Evolutionary conservation across 805 yeast species (phyloP).

Genomic region (Nakazawaea ishiwadae): DNA sequence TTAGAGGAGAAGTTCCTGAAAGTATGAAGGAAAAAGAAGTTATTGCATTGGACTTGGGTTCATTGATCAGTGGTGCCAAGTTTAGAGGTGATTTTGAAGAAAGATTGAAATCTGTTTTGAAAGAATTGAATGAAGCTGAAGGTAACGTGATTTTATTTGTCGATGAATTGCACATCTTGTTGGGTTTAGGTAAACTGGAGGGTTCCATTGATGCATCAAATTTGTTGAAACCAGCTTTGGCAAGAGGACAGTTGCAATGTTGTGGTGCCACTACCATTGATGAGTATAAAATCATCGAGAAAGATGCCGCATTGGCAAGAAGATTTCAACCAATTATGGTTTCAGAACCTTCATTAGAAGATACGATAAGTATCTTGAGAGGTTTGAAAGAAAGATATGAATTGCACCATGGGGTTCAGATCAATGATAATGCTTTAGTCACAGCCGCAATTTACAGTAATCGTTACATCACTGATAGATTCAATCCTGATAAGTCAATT

Average conservation of each 20-base stretch:
- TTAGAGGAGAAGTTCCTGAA: conserved; percentile 91
- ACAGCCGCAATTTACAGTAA: conserved; percentile 89
- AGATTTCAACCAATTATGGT: conserved; percentile 86
- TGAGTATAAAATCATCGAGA: conserved; percentile 92
- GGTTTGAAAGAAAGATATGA: conserved; percentile 94
- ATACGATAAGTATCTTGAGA: conserved; percentile 85
- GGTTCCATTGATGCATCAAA: conserved; percentile 97
- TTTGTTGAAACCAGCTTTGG: conserved; percentile 86
- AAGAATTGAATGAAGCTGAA: conserved; percentile 75
- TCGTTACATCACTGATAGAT: conserved; percentile 87
- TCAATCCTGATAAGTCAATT: conserved; percentile 93
- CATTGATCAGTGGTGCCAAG: conserved; percentile 90
- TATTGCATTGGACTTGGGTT: conserved; percentile 81
- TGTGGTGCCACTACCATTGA: conserved; percentile 96
- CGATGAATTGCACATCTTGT: conserved; percentile 84
- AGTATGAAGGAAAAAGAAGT: conserved; percentile 83
- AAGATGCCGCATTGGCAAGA: conserved; percentile 93
- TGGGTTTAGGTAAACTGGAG: conserved; percentile 90
- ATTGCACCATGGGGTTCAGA: conserved; percentile 96
- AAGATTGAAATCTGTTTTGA: conserved; percentile 72
- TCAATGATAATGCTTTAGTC: conserved; percentile 87
- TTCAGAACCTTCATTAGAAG: conserved; percentile 85
- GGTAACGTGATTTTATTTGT: conserved; percentile 79
- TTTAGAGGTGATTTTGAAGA: conserved; percentile 96
- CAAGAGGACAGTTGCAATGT: conserved; percentile 88